These are phyloP conservation scores for Pyrrhoderma lamaoense DNA, from an alignment of 1,284 basidiomycete genomes.

Conservation along the genomic window DNA sequence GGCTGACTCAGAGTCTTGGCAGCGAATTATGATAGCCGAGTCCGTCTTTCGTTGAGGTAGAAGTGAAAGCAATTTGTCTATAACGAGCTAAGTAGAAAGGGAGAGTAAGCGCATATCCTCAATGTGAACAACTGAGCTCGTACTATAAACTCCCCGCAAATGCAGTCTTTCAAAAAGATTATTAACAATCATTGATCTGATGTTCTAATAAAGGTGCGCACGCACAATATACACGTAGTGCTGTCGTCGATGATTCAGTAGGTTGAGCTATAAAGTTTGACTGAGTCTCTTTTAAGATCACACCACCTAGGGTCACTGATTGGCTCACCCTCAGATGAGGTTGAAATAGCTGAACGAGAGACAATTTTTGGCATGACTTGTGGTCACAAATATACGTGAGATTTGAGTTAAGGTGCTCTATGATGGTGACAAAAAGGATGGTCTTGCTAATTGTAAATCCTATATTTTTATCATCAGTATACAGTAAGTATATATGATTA, in stretches of 20 bases:
- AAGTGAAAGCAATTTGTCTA: conserved; percentile 63
- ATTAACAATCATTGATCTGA: conserved; percentile 13
- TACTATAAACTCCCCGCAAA: conserved; percentile 80
- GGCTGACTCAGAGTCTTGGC: conserved; percentile 46
- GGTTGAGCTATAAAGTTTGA: conserved; percentile 48
- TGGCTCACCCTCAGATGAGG: conserved; percentile 65
- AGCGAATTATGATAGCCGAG: conserved; percentile 62
- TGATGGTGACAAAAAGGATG: no score
- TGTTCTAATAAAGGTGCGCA: conserved; percentile 19
- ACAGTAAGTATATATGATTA: no score
- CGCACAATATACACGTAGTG: conserved; percentile 74
- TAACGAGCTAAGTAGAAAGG: conserved; percentile 53
- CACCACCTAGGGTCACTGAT: not conserved
- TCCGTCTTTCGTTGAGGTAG: conserved; percentile 70
- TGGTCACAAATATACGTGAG: no score
- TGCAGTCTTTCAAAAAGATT: conserved; percentile 49
- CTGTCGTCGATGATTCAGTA: conserved; percentile 68
- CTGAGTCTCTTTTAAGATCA: conserved; percentile 6
- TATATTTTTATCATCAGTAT: no score
- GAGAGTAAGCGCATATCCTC: no score
- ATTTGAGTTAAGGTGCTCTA: no score
- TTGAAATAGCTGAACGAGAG: conserved; percentile 72
- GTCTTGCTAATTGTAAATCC: no score
- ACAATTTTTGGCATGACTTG: conserved; percentile 72
- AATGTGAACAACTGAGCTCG: conserved; percentile 28